phyloP scores from a whole-genome alignment of 257 asterid species.

The Haberlea rhodopensis region DNA sequence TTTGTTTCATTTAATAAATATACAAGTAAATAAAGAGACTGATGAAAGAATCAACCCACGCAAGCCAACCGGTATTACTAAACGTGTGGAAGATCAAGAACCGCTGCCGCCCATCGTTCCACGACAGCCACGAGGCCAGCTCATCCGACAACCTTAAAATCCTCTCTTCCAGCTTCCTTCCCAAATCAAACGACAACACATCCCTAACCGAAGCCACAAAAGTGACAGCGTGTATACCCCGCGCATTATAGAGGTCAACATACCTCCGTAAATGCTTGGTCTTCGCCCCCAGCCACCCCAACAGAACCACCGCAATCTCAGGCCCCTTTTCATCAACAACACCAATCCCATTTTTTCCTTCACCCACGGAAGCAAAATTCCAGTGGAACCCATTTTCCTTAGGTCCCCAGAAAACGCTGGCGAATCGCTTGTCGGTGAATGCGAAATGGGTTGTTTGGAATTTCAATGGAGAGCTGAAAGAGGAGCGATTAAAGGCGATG shows the following conservation, averaged over 20 bases:
- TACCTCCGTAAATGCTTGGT: constrained; percentile 72
- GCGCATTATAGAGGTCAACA: constrained; percentile 56
- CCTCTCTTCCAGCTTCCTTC: constrained; percentile 62
- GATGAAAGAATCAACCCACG: constrained; percentile 58
- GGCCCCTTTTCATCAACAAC: constrained; percentile 32
- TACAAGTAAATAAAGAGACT: not conserved
- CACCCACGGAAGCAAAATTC: constrained; percentile 34
- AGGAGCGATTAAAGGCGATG: constrained; percentile 5
- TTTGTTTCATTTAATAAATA: not conserved
- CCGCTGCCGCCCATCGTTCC: constrained; percentile 50
- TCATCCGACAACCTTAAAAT: constrained; percentile 44
- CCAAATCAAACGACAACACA: constrained; percentile 70
- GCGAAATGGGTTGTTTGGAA: constrained; percentile 23
- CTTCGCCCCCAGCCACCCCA: constrained; percentile 90
- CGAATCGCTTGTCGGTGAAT: constrained; percentile 30
- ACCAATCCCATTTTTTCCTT: constrained; percentile 11
- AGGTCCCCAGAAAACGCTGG: constrained; percentile 32
- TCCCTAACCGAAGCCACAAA: constrained; percentile 74
- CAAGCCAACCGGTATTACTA: constrained; percentile 96
- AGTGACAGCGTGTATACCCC: constrained; percentile 65
- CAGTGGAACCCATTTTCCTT: constrained; percentile 35
- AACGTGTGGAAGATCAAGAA: constrained; percentile 76
- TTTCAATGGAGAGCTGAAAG: constrained; percentile 26
- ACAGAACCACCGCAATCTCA: constrained; percentile 66
- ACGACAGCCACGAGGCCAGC: constrained; percentile 60